Base-by-base conservation (phyloP, 495 filamentous ascomycete species). In the Aspergillus bridgeri region DNA sequence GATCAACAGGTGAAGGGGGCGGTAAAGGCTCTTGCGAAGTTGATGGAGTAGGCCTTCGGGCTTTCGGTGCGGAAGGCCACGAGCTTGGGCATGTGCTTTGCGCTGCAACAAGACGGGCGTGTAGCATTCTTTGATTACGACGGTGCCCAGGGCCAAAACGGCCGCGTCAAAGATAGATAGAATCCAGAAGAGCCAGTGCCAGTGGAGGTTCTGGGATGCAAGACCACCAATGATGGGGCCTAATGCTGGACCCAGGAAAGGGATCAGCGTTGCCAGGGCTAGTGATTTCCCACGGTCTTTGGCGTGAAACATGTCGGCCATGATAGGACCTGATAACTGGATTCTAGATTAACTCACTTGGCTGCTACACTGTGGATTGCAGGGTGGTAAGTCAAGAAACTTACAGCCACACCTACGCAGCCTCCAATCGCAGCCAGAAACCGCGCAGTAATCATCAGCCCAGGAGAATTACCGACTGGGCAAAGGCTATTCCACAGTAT, bases 181-280 rank as follows among this genome's bases (percentile, higher is more conserved):
- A 18, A 52, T 52, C 50, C 50, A 72, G 63, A 85, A 84, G 13
- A 75, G 63, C 82, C 82, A 85, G n/a, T 79, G 65, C 82, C 82
- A 85, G 6, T 70, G 79, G n/a, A 75, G 79, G 42, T 80, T 77
- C 65, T 81, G 59, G 2, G 76, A 69, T 44, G 86, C 81, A 56
- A 81, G 77, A 0, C 66, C 79, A 13, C 76, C 78, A 1, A 68
- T 69, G 17, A 81, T 70, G 2, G 79, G 79, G 0, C 79, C 79
- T 6, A 80, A 11, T 6, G 50, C 50, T 20, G 50, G 50, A 6
- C 50, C 50, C 29, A 52, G 17, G 20, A 42, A 52, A 0, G 50
- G 50, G 20, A 52, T 43, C 17, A 52, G 50, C 3, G 50, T 52
- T 8, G 50, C 50, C 5, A 52, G 50, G 8, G 50, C 50, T 3